Percentiles rank a stretch among this genome's conserved stretches.
Evolutionary conservation across 2,329 filamentous ascomycete genomes (phyloP).

Genomic region (Xylariaceae sp.): DNA sequence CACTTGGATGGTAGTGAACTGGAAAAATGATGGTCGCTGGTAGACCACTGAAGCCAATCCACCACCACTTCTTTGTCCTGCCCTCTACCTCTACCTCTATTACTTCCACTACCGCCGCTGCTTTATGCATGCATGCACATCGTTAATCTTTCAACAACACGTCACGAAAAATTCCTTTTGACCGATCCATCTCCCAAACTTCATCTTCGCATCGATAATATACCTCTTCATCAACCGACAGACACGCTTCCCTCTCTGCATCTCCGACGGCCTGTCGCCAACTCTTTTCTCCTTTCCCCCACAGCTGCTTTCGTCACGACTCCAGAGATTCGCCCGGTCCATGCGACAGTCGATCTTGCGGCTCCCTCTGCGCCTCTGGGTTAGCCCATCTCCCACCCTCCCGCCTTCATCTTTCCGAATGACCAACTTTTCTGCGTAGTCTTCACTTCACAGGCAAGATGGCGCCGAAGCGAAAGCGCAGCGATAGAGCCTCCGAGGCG

Average conservation of each 20-base stretch:
- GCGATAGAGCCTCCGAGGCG: conserved; percentile 45
- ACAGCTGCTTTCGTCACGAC: too few relatives aligned
- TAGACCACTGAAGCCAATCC: conserved; percentile 22
- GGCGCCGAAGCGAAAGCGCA: conserved; percentile 57
- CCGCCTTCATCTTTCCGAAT: conserved; percentile 19
- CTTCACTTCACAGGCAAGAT: conserved; percentile 34
- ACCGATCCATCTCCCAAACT: neutral
- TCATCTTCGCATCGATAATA: neutral
- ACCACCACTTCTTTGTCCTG: conserved; percentile 22
- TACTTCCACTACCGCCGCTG: neutral
- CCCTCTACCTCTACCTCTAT: neutral
- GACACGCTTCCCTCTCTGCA: neutral
- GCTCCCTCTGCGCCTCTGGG: conserved; percentile 15
- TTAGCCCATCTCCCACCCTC: conserved; percentile 17
- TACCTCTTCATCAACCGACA: neutral
- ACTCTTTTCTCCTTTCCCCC: neutral
- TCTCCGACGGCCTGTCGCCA: neutral
- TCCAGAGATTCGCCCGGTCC: conserved; percentile 13
- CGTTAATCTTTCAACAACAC: conserved; percentile 10
- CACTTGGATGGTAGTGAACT: conserved; percentile 20
- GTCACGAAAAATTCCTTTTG: neutral
- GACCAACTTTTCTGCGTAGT: conserved; percentile 23
- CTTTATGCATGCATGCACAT: conserved; percentile 19
- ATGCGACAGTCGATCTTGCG: conserved; percentile 16
- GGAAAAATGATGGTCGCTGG: conserved; percentile 25